phyloP scores from a whole-genome alignment of 2,329 filamentous ascomycete genomes.

The Acrocalymma vagum region DNA sequence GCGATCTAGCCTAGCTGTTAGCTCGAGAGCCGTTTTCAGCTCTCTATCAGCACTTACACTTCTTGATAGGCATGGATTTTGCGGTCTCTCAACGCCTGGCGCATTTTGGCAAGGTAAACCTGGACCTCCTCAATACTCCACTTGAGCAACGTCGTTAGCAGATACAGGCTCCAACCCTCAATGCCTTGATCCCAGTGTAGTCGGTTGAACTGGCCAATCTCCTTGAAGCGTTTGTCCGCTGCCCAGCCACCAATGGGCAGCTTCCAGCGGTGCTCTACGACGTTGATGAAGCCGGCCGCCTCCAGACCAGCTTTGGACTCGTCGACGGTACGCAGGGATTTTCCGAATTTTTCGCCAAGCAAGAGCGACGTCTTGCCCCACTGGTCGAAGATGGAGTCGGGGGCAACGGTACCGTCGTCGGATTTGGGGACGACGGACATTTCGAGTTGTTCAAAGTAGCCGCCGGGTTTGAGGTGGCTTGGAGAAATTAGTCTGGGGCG shows the following conservation, averaged over 20 bases:
- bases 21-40: not conserved
- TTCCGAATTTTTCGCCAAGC: slow-evolving; percentile 42
- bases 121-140: slow-evolving; percentile 56
- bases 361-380: slow-evolving; percentile 34
- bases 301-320: slow-evolving; percentile 54
- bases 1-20: slow-evolving; percentile 13
- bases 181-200: slow-evolving; percentile 38
- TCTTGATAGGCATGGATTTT: slow-evolving; percentile 39
- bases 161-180: slow-evolving; percentile 34
- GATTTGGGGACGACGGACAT: slow-evolving; percentile 30
- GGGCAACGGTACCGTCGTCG: slow-evolving; percentile 33
- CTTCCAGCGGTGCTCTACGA: slow-evolving; percentile 54
- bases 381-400: slow-evolving; percentile 29
- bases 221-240: slow-evolving; percentile 56
- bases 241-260: slow-evolving; percentile 42
- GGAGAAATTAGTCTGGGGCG: not conserved
- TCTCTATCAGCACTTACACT: slow-evolving; percentile 21
- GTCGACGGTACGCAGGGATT: slow-evolving; percentile 45
- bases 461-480: slow-evolving; percentile 41
- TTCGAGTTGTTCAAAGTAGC: slow-evolving; percentile 36
- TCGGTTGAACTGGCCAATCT: slow-evolving; percentile 52
- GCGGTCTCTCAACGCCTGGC: slow-evolving; percentile 33
- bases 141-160: slow-evolving; percentile 32
- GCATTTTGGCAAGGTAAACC: slow-evolving; percentile 44
- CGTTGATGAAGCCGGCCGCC: slow-evolving; percentile 63